Evolutionary conservation across 164 flowering plant genomes (phyloP).

Genomic region (Platanus orientalis): DNA sequence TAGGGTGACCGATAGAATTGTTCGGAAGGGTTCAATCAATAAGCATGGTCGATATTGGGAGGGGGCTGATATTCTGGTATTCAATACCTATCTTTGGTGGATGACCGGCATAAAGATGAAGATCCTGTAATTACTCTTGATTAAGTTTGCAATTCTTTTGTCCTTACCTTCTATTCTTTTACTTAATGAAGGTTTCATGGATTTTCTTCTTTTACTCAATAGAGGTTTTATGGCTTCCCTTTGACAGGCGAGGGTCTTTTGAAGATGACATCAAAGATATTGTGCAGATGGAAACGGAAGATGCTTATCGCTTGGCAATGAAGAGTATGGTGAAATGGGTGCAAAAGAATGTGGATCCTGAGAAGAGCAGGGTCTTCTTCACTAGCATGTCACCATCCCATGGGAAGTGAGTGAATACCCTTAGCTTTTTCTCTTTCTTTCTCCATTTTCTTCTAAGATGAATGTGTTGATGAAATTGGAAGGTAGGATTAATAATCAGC

Average conservation of each 20-base stretch:
- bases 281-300: constrained; percentile 47
- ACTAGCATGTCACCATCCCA: constrained; percentile 82
- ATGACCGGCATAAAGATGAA: constrained; percentile 65
- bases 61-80: constrained; percentile 62
- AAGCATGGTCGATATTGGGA: constrained; percentile 66
- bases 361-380: constrained; percentile 63
- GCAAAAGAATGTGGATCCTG: constrained; percentile 44
- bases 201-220: not conserved
- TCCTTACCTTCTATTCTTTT: not conserved
- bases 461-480: not conserved
- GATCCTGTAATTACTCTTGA: constrained; percentile 35
- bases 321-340: constrained; percentile 81
- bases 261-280: constrained; percentile 43
- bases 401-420: constrained; percentile 32
- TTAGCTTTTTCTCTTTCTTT: not conserved
- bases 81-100: constrained; percentile 86
- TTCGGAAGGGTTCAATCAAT: constrained; percentile 62
- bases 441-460: not conserved
- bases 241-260: constrained; percentile 53
- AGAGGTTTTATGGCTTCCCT: not conserved
- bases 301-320: constrained; percentile 62
- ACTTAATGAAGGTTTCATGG: not conserved
- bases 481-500: too few relatives aligned
- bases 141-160: not conserved
- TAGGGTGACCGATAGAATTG: constrained; percentile 54